Conservation (phyloP, 2,329 filamentous ascomycete species). For the Epicoccum sorghinum region DNA sequence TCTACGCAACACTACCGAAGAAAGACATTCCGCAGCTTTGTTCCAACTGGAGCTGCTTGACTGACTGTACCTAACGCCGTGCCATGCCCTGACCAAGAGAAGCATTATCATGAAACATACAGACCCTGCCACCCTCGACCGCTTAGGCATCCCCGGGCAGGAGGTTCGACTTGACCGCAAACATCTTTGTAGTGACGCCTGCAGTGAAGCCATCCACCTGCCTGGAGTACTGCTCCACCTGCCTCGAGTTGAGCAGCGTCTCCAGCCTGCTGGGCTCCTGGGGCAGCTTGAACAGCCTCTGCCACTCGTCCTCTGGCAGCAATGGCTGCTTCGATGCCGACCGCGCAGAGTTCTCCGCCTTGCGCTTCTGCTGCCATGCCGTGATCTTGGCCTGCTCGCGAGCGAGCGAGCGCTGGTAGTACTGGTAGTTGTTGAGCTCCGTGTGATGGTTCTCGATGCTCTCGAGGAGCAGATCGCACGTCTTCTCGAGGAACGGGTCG, state of each 20-base stretch:
- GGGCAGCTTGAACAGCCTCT: constrained; percentile 96
- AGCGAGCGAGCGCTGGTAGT: constrained; percentile 90
- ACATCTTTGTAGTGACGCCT: constrained; percentile 94
- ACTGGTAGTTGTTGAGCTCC: constrained; percentile 98
- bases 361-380: constrained; percentile 95
- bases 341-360: constrained; percentile 89
- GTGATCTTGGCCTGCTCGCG: constrained; percentile 97
- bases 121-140: constrained; percentile 25
- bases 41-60: constrained; percentile 24
- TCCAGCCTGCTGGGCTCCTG: constrained; percentile 92
- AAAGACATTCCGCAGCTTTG: constrained; percentile 29
- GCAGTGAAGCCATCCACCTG: constrained; percentile 97
- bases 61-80: constrained; percentile 43
- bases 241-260: constrained; percentile 90
- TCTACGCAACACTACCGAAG: constrained; percentile 17
- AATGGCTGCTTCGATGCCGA: constrained; percentile 84
- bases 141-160: constrained; percentile 58
- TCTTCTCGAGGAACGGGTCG: constrained; percentile 98
- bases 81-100: constrained; percentile 47
- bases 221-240: constrained; percentile 97
- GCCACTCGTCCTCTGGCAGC: constrained; percentile 97
- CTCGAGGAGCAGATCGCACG: constrained; percentile 92
- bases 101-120: constrained; percentile 40
- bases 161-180: constrained; percentile 80
- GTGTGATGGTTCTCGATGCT: constrained; percentile 98